phyloP scores from a whole-genome alignment of 192 early-diverging fungal genomes.

The Dimargaris cristalligena region DNA sequence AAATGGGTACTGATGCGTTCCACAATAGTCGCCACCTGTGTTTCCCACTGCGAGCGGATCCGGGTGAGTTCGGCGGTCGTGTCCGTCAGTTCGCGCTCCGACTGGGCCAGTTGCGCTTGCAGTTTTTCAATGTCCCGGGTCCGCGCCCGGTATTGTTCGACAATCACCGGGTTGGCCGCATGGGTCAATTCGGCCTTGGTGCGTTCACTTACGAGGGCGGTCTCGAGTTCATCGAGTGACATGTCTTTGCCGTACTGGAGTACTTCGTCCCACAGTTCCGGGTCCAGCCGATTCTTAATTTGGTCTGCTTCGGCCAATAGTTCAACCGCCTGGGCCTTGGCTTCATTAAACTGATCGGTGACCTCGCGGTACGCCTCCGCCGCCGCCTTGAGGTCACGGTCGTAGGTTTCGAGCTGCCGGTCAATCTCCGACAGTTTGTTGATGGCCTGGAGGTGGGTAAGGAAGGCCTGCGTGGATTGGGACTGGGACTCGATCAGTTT shows the following conservation, averaged over 20 bases:
- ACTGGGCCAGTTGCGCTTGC: slow-evolving; percentile 20
- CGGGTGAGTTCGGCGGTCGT: slow-evolving; percentile 20
- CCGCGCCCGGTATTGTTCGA: slow-evolving; percentile 52
- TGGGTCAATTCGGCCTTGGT: slow-evolving; percentile 37
- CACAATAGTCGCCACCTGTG: slow-evolving; percentile 40
- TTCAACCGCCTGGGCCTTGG: slow-evolving; percentile 25
- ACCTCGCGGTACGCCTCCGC: slow-evolving; percentile 25
- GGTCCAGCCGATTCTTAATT: slow-evolving; percentile 30
- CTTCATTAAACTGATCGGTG: slow-evolving; percentile 22
- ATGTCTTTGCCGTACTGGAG: slow-evolving; percentile 21
- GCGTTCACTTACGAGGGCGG: slow-evolving; percentile 31
- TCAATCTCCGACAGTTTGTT: slow-evolving; percentile 13
- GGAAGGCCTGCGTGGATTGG: slow-evolving; percentile 5
- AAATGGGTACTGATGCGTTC: slow-evolving; percentile 48
- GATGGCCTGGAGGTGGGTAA: slow-evolving; percentile 1
- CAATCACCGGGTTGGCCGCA: slow-evolving; percentile 33
- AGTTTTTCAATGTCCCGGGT: slow-evolving; percentile 34
- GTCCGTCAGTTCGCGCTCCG: slow-evolving; percentile 21
- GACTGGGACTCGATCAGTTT: neutral
- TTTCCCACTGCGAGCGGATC: slow-evolving; percentile 42
- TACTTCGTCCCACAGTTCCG: slow-evolving; percentile 32
- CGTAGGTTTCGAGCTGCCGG: slow-evolving; percentile 19
- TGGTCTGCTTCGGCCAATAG: slow-evolving; percentile 35
- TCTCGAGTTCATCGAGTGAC: slow-evolving; percentile 46
- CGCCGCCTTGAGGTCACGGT: slow-evolving; percentile 17